phyloP scores from a whole-genome alignment of 2,329 filamentous ascomycete species.

The Stagonosporopsis vannaccii region DNA sequence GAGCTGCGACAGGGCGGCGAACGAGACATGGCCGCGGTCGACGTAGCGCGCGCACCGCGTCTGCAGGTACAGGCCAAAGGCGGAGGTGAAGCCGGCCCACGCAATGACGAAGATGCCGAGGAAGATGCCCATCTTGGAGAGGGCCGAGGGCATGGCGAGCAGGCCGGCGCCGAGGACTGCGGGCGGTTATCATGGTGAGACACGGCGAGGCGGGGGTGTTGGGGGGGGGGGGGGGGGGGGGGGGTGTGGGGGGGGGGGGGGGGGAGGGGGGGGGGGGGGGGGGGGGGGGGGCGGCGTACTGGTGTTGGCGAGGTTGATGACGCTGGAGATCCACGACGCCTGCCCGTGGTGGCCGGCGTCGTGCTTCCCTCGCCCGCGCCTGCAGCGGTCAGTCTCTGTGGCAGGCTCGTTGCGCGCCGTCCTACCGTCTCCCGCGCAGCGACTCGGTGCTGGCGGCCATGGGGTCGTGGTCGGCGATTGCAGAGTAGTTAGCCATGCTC shows the following conservation, averaged over 20 bases:
- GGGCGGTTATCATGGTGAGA: constrained; percentile 14
- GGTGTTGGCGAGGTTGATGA: constrained; percentile 95
- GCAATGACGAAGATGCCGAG: constrained; percentile 84
- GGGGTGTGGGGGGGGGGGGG: no score
- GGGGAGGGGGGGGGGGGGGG: no score
- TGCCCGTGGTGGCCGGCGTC: constrained; percentile 73
- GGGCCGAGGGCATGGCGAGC: constrained; percentile 91
- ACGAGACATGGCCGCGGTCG: constrained; percentile 85
- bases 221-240: no score
- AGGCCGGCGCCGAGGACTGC: constrained; percentile 91
- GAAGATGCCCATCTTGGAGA: constrained; percentile 94
- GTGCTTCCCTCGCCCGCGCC: constrained; percentile 70
- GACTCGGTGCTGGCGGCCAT: constrained; percentile 53
- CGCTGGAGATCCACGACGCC: constrained; percentile 88
- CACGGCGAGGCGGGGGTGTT: background rate
- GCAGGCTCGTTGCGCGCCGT: no score
- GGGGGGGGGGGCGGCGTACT: constrained; percentile 70
- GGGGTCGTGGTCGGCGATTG: constrained; percentile 52
- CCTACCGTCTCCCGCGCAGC: constrained; percentile 49
- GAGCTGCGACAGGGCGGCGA: constrained; percentile 95
- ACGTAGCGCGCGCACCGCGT: constrained; percentile 91
- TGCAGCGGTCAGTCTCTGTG: constrained; percentile 46
- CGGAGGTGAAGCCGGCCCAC: constrained; percentile 88
- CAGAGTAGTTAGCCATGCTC: constrained; percentile 56
- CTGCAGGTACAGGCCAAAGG: constrained; percentile 94